Percentiles rank a stretch among this genome's conserved stretches.
Evolutionary conservation across 164 flowering plant species (phyloP).

Genomic region (Magnolia changhungtana): DNA sequence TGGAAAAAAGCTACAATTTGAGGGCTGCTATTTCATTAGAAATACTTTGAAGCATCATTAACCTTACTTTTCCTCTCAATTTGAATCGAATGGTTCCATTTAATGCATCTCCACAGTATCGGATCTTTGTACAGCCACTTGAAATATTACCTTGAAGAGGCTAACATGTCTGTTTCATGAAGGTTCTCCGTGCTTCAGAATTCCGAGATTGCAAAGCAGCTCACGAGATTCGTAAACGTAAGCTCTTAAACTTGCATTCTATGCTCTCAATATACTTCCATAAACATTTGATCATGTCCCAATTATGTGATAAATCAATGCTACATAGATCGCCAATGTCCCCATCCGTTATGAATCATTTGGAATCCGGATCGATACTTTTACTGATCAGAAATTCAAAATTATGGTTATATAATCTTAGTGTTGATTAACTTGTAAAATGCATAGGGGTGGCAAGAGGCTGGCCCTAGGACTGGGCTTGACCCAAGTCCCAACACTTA

Average conservation of each 20-base stretch:
- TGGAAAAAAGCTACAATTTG: not conserved
- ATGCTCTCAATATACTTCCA: not conserved
- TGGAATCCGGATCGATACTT: not conserved
- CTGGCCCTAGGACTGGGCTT: no score
- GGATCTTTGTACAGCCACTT: not conserved
- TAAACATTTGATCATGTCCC: not conserved
- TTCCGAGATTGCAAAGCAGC: conserved; percentile 60
- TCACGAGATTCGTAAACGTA: conserved; percentile 57
- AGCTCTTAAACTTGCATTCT: conserved; percentile 21
- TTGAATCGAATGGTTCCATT: not conserved
- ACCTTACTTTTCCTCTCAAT: not conserved
- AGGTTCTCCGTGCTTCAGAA: conserved; percentile 62
- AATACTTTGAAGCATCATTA: not conserved
- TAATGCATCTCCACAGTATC: not conserved
- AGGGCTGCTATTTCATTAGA: not conserved
- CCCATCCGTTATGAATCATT: not conserved
- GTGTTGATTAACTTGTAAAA: no score
- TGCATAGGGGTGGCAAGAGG: no score
- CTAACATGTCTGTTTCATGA: conserved; percentile 16
- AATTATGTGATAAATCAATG: not conserved
- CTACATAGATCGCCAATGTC: not conserved
- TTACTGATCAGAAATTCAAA: no score
- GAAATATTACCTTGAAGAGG: not conserved
- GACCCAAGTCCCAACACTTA: no score
- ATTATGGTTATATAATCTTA: no score